Evolutionary conservation across 257 asterid genomes (phyloP), one percentile per base, ranked within the genome.

Genomic region (Solanum arcanum): DNA sequence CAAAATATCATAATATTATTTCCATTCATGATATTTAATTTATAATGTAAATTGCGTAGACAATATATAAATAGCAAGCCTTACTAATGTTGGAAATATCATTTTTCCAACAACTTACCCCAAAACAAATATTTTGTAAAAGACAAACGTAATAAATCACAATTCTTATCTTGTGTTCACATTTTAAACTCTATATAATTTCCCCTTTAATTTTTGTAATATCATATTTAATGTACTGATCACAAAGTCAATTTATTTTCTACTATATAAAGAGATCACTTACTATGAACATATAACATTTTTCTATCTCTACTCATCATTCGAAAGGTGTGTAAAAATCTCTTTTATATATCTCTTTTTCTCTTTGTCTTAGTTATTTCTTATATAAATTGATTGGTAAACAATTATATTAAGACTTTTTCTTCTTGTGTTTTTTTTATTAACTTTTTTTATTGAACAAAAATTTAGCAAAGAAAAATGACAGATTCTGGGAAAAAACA

Each of bases 401-500:
- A 41, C 16, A 42, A 41, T 42, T 0, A 39, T 7, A 69, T 7
- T 33, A 42, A 4, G 13, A 77, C 23, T n/a, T 42, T 12, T 6
- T 12, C 42, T 16, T 74, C 3, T 23, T 72, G 13, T 44, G 0
- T 37, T 12, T 42, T 18, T 47, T 18, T 47, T 47, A 31, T 31
- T 31, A 31, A 6, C 37, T 35, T 83, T 16, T 16, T 52, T 83
- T 16, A 15, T 72, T 9, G 9, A 33, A 33, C 25, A 46, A 14
- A 27, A 77, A 78, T 5, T 31, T 18, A 78, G 25, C 25, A 46
- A 46, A 78, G 16, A 16, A 46, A 25, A 27, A 78, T 78, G 84
- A 33, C 41, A 86, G 93, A 91, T 86, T 92, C 91, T 72, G 23
- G 3, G 23, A 52, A 16, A 52, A 52, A 52, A 52, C 23, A 52